Conservation (phyloP, 2,329 filamentous ascomycete species). For the Rutstroemia sp. region DNA sequence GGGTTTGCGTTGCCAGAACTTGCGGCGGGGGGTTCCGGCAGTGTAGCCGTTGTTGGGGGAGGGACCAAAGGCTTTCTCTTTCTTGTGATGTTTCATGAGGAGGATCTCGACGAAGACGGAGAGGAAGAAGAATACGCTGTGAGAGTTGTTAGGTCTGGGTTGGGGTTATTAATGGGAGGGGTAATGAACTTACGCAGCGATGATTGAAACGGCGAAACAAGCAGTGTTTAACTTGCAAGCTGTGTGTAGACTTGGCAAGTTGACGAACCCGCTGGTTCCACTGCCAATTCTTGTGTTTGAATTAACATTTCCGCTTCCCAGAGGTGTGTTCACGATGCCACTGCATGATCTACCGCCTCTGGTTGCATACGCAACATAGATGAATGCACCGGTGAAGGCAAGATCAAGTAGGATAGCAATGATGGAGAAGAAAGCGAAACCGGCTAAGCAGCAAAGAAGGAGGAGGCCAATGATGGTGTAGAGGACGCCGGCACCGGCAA, state of each 20-base stretch:
- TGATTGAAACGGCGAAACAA: conserved; percentile 68
- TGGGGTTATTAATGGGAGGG: background rate
- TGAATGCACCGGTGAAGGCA: conserved; percentile 67
- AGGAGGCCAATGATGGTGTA: conserved; percentile 69
- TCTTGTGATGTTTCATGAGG: conserved; percentile 63
- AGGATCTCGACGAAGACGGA: conserved; percentile 62
- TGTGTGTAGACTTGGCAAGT: conserved; percentile 39
- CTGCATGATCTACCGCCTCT: conserved; percentile 63
- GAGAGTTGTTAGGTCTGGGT: background rate
- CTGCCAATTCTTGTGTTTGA: conserved; percentile 38
- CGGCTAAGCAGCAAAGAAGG: conserved; percentile 73
- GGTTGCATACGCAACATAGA: conserved; percentile 74
- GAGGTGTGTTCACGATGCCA: conserved; percentile 55
- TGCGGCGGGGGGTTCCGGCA: conserved; percentile 40
- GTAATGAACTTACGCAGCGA: conserved; percentile 54
- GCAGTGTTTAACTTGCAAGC: conserved; percentile 73
- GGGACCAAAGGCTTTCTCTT: conserved; percentile 65
- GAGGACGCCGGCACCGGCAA: conserved; percentile 65
- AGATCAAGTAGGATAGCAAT: conserved; percentile 70
- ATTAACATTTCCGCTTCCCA: conserved; percentile 55
- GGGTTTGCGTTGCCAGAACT: conserved; percentile 27
- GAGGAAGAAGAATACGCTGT: conserved; percentile 65
- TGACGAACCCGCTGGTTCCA: conserved; percentile 37
- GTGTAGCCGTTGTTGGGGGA: conserved; percentile 62
- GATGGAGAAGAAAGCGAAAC: conserved; percentile 63